These are phyloP conservation scores for Thalia dealbata DNA, from an alignment of 176 grass and related monocot genomes.

Conservation along the genomic window DNA sequence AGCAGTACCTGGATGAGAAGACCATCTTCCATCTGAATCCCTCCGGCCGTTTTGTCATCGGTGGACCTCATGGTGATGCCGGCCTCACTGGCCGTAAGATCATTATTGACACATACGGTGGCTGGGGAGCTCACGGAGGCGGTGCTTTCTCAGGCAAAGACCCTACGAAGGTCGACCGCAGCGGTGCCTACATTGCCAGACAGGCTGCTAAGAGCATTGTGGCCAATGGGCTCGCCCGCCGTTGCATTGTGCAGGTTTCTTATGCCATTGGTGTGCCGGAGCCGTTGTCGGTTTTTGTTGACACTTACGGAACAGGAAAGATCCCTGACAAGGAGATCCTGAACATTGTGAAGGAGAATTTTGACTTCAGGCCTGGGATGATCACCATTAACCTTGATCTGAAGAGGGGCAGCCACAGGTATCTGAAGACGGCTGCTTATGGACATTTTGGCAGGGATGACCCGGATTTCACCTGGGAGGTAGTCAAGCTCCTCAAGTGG, in stretches of 20 bases:
- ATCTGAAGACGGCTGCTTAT: conserved; percentile 36
- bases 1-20: conserved; percentile 5
- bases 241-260: conserved; percentile 1
- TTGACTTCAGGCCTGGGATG: conserved; percentile 43
- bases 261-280: conserved; percentile 35
- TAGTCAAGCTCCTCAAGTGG: conserved; percentile 28
- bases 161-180: neutral
- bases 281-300: conserved; percentile 33
- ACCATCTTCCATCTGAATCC: conserved; percentile 10
- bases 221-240: neutral
- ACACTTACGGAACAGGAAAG: conserved; percentile 34
- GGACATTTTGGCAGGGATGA: conserved; percentile 38
- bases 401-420: conserved; percentile 31
- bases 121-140: conserved; percentile 6
- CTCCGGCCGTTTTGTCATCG: conserved; percentile 4
- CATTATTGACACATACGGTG: conserved; percentile 2
- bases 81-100: conserved; percentile 8
- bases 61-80: conserved; percentile 3
- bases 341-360: conserved; percentile 33
- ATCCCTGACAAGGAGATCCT: conserved; percentile 31
- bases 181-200: conserved; percentile 1
- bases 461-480: conserved; percentile 45
- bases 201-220: conserved; percentile 6
- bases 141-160: conserved; percentile 12
- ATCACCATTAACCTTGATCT: conserved; percentile 34